Percentiles rank a stretch among this genome's conserved stretches.
Evolutionary conservation across 129 eudicot species (phyloP).

Genomic region (Kitagawia praeruptora): DNA sequence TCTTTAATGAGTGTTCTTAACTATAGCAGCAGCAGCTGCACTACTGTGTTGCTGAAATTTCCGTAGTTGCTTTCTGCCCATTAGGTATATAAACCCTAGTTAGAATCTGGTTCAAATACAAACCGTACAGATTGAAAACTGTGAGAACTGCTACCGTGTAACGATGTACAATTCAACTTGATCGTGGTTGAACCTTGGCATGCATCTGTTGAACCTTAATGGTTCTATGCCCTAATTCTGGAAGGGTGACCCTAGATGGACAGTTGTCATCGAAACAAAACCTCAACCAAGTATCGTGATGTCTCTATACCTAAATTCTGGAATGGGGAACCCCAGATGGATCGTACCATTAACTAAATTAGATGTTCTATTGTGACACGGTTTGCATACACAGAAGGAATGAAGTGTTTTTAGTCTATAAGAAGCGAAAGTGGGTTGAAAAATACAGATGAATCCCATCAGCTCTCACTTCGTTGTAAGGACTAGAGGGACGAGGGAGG

Average conservation of each 20-base stretch:
- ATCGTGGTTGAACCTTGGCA: neutral
- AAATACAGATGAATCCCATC: neutral
- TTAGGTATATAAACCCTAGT: neutral
- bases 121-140: neutral
- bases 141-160: neutral
- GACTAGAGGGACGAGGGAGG: neutral
- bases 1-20: neutral
- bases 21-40: neutral
- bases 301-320: neutral
- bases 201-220: neutral
- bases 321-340: too few relatives aligned
- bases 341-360: too few relatives aligned
- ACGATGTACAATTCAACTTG: neutral
- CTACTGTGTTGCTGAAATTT: neutral
- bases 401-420: neutral
- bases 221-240: neutral
- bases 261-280: neutral
- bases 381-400: too few relatives aligned
- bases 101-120: neutral
- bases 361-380: neutral
- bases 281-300: neutral
- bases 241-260: neutral
- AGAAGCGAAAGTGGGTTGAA: neutral
- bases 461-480: neutral
- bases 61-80: neutral